A percentile compares a stretch with the other conserved stretches of the same genome.
Conservation (phyloP, 2,329 filamentous ascomycete species). For the Lachnellula hyalina region DNA sequence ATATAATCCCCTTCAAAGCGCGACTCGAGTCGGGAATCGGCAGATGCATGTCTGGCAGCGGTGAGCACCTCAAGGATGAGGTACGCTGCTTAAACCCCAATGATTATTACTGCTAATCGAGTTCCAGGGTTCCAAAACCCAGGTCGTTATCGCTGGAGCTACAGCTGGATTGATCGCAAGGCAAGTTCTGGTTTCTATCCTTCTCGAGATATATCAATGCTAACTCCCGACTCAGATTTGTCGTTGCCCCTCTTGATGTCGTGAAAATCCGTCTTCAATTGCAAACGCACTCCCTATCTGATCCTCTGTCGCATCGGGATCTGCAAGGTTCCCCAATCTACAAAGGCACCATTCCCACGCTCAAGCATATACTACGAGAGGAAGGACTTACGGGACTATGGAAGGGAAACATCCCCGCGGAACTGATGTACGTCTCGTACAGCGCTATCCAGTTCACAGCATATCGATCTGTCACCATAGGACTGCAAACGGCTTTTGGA, state of each 20-base stretch:
- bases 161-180: slow-evolving; percentile 82
- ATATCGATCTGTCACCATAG: slow-evolving; percentile 70
- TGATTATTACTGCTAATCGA: slow-evolving; percentile 5
- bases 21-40: neutral
- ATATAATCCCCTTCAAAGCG: neutral
- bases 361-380: slow-evolving; percentile 68
- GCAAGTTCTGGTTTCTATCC: slow-evolving; percentile 35
- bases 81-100: slow-evolving; percentile 33
- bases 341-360: slow-evolving; percentile 71
- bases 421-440: slow-evolving; percentile 90
- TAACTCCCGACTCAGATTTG: slow-evolving; percentile 55
- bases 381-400: slow-evolving; percentile 86
- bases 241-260: slow-evolving; percentile 92
- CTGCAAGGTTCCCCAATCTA: slow-evolving; percentile 50
- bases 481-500: slow-evolving; percentile 44
- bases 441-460: slow-evolving; percentile 83
- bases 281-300: slow-evolving; percentile 72
- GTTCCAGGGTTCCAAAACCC: slow-evolving; percentile 55
- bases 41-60: slow-evolving; percentile 56
- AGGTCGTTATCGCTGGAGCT: slow-evolving; percentile 61
- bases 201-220: neutral
- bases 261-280: slow-evolving; percentile 97
- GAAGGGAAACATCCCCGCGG: slow-evolving; percentile 97
- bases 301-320: slow-evolving; percentile 55
- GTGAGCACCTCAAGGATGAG: slow-evolving; percentile 65